Conservation (phyloP, 2,329 filamentous ascomycete genomes). For the Massarina eburnea region DNA sequence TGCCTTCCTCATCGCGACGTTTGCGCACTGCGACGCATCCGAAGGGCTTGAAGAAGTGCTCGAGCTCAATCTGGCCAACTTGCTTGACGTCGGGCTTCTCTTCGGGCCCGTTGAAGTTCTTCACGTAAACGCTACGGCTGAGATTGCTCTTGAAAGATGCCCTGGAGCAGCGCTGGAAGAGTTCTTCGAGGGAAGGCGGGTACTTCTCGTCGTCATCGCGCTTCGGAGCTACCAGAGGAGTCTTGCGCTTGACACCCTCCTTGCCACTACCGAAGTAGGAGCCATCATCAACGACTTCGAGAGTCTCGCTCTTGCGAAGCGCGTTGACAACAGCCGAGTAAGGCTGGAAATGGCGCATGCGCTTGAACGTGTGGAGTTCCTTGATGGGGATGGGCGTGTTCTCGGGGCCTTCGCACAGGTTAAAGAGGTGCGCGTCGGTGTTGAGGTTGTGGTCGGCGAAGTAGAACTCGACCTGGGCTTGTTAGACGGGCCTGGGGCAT, state of each 20-base stretch:
- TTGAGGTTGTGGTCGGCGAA: constrained; percentile 90
- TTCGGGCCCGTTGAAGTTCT: constrained; percentile 71
- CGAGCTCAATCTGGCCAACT: constrained; percentile 88
- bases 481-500: constrained; percentile 14
- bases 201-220: constrained; percentile 32
- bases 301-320: constrained; percentile 71
- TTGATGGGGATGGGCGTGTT: constrained; percentile 82
- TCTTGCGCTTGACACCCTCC: constrained; percentile 67
- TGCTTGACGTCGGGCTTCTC: constrained; percentile 67
- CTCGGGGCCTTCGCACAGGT: constrained; percentile 71
- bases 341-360: constrained; percentile 93
- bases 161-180: constrained; percentile 52
- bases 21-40: constrained; percentile 83
- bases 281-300: constrained; percentile 75
- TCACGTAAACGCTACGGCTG: constrained; percentile 80
- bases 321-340: constrained; percentile 82
- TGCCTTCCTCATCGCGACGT: constrained; percentile 67
- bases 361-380: constrained; percentile 83
- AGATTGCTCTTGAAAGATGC: constrained; percentile 64
- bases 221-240: constrained; percentile 53
- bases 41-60: constrained; percentile 83
- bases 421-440: constrained; percentile 84
- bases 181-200: constrained; percentile 40
- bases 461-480: constrained; percentile 85
- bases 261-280: constrained; percentile 53